Evolutionary conservation across 495 filamentous ascomycete species (phyloP).

Genomic region (Aspergillus heteromorphus): DNA sequence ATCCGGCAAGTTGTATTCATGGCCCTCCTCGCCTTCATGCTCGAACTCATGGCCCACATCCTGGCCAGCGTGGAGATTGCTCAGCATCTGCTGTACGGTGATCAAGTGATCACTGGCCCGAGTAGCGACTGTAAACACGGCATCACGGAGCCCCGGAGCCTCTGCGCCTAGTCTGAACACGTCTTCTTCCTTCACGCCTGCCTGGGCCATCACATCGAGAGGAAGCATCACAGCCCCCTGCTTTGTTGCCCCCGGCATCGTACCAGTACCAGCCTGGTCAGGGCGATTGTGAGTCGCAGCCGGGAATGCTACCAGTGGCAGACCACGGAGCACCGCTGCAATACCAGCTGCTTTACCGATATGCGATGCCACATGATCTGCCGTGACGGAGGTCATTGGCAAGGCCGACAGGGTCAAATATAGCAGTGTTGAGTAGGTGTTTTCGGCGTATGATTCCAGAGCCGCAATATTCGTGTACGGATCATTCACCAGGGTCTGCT

Average conservation of each 20-base stretch:
- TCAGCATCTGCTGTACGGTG: constrained; percentile 86
- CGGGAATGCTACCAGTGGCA: constrained; percentile 80
- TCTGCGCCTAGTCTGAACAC: constrained; percentile 72
- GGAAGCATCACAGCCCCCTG: constrained; percentile 74
- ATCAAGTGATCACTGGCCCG: constrained; percentile 92
- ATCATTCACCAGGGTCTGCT: constrained; percentile 76
- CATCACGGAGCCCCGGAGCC: constrained; percentile 76
- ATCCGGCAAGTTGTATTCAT: constrained; percentile 47
- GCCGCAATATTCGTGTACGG: constrained; percentile 69
- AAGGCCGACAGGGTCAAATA: constrained; percentile 79
- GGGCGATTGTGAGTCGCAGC: neutral
- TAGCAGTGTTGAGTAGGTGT: constrained; percentile 88
- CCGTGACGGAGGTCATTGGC: constrained; percentile 70
- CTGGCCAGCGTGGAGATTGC: constrained; percentile 63
- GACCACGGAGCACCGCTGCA: constrained; percentile 70
- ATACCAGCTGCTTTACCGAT: constrained; percentile 93
- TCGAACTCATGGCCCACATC: constrained; percentile 81
- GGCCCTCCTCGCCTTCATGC: constrained; percentile 72
- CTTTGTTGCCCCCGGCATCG: constrained; percentile 31
- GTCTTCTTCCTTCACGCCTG: constrained; percentile 77
- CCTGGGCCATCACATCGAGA: constrained; percentile 81
- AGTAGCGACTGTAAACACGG: constrained; percentile 87
- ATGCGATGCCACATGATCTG: constrained; percentile 89
- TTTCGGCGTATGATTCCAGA: constrained; percentile 85
- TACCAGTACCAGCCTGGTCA: constrained; percentile 24